phyloP scores from a whole-genome alignment of 2,329 filamentous ascomycete genomes.

The Aureobasidium namibiae region DNA sequence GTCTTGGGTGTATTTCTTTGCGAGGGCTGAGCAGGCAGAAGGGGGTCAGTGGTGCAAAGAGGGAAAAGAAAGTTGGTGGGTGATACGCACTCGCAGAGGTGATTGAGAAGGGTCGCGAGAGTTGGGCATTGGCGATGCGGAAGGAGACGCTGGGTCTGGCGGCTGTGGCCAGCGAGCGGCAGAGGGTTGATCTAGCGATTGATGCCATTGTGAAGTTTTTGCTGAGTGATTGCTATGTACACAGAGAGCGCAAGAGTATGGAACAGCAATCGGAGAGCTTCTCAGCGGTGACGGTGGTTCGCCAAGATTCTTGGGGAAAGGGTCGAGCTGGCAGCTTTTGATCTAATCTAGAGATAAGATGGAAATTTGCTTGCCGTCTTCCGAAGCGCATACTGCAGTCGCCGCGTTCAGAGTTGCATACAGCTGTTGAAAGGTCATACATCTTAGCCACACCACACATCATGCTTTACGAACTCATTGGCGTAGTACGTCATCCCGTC shows the following conservation, averaged over 20 bases:
- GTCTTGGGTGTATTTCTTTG: constrained; percentile 88
- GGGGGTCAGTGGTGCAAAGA: background rate
- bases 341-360: constrained; percentile 6
- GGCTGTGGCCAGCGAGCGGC: constrained; percentile 11
- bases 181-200: constrained; percentile 10
- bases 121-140: background rate
- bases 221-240: background rate
- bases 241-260: too few relatives aligned
- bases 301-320: background rate
- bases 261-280: too few relatives aligned
- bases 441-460: too few relatives aligned
- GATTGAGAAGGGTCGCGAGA: constrained; percentile 8
- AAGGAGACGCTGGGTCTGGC: constrained; percentile 1
- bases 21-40: constrained; percentile 39
- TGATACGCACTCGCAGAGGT: constrained; percentile 10
- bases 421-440: too few relatives aligned
- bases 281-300: background rate
- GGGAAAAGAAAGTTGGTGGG: background rate
- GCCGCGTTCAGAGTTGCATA: background rate
- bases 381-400: background rate
- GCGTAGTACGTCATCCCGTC: constrained; percentile 57
- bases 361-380: background rate
- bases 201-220: constrained; percentile 13
- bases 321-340: too few relatives aligned
- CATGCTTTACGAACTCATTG: constrained; percentile 98